Evolutionary conservation across 805 yeast species (phyloP).

Genomic region (Blastobotrys chiropterorum): DNA sequence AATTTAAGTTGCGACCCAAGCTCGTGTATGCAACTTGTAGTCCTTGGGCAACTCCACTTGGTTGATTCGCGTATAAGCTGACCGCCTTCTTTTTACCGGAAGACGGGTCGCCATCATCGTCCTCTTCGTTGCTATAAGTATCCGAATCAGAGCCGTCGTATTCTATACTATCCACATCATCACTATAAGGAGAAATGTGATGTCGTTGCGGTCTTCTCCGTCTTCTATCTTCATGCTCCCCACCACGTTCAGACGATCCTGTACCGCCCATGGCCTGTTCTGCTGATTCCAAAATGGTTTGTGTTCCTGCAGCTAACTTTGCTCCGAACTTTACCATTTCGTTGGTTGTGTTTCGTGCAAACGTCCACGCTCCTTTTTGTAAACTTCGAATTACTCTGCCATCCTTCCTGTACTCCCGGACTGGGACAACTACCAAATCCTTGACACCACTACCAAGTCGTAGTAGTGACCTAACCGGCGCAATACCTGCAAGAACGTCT

Average conservation of each 20-base stretch:
- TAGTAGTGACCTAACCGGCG: conserved; percentile 72
- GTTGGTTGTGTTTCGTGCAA: conserved; percentile 71
- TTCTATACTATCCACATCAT: conserved; percentile 9
- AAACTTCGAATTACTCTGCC: conserved; percentile 63
- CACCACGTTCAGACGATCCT: conserved; percentile 43
- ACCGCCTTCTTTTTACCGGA: conserved; percentile 28
- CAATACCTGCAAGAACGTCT: conserved; percentile 76
- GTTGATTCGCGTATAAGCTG: conserved; percentile 82
- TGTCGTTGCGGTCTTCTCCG: conserved; percentile 2
- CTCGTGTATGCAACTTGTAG: conserved; percentile 67
- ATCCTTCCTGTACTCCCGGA: conserved; percentile 67
- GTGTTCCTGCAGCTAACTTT: conserved; percentile 83
- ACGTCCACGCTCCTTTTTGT: conserved; percentile 66
- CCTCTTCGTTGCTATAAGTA: conserved; percentile 11
- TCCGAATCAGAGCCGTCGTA: conserved; percentile 5
- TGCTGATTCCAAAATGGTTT: conserved; percentile 67
- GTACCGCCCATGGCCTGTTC: conserved; percentile 75
- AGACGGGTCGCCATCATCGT: conserved; percentile 9
- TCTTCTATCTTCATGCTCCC: conserved; percentile 26
- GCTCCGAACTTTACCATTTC: conserved; percentile 80
- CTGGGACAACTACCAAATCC: conserved; percentile 66
- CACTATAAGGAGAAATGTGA: conserved; percentile 21
- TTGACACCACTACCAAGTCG: conserved; percentile 73
- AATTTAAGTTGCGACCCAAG: conserved; percentile 56
- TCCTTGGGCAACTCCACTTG: conserved; percentile 64